Conservation (phyloP, 352 stramenopile genomes). For the Thraustochytrium sp. region DNA sequence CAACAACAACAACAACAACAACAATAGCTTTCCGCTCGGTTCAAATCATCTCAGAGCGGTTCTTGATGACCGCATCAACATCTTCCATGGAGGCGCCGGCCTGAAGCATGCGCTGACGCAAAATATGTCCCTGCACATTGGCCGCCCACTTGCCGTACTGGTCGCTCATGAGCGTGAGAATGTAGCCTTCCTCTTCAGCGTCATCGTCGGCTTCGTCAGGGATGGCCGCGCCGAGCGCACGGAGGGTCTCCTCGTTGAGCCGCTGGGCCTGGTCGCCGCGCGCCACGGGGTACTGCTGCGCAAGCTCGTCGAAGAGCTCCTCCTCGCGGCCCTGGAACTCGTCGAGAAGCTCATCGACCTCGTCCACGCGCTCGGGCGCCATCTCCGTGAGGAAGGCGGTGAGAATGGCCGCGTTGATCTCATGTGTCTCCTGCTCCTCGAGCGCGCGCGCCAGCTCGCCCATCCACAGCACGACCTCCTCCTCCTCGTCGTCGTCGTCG, state of each 20-base stretch:
- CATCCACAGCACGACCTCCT: slow-evolving; percentile 32
- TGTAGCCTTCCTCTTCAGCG: slow-evolving; percentile 13
- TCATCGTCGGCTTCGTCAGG: not conserved
- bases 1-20: not conserved
- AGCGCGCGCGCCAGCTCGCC: slow-evolving; percentile 7
- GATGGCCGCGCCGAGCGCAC: not conserved
- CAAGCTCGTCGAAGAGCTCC: slow-evolving; percentile 21
- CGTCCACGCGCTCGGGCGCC: not conserved
- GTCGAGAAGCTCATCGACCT: slow-evolving; percentile 17
- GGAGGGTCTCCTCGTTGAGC: not conserved
- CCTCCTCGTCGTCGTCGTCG: slow-evolving; percentile 21
- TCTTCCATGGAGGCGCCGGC: slow-evolving; percentile 22
- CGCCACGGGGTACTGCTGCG: not conserved
- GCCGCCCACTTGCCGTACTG: slow-evolving; percentile 29
- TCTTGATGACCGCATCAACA: slow-evolving; percentile 23
- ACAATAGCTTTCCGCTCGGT: not conserved
- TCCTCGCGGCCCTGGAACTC: slow-evolving; percentile 29
- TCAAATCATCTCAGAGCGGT: slow-evolving; percentile 30
- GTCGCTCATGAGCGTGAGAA: slow-evolving; percentile 25
- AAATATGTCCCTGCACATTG: slow-evolving; percentile 11
- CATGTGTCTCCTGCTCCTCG: not conserved
- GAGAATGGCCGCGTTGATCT: slow-evolving; percentile 34
- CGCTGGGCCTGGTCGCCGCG: not conserved
- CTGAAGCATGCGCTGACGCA: slow-evolving; percentile 13
- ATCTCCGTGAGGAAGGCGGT: slow-evolving; percentile 26